Evolutionary conservation across 1,284 basidiomycete genomes (phyloP).

Genomic region (Cryptococcus hybrid): DNA sequence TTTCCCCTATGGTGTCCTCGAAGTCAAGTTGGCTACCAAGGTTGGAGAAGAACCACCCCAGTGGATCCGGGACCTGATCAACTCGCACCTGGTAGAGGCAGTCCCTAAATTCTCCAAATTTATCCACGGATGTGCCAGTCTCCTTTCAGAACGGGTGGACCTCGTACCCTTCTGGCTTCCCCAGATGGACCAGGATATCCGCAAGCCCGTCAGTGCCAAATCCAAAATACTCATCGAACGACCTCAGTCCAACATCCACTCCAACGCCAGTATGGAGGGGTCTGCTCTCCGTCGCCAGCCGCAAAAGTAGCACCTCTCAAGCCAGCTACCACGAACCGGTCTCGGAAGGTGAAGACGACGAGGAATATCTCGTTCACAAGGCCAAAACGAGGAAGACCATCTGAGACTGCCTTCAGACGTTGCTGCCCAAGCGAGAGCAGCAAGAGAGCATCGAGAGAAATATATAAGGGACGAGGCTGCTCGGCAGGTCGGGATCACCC

Average conservation of each 20-base stretch:
- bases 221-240: constrained; percentile 66
- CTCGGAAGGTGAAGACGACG: constrained; percentile 76
- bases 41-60: constrained; percentile 92
- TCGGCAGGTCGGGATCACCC: constrained; percentile 11
- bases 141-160: constrained; percentile 90
- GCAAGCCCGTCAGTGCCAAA: constrained; percentile 79
- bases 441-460: constrained; percentile 76
- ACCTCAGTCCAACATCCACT: constrained; percentile 53
- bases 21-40: constrained; percentile 97
- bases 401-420: constrained; percentile 69
- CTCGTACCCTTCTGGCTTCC: constrained; percentile 96
- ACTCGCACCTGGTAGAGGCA: constrained; percentile 89
- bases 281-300: constrained; percentile 45
- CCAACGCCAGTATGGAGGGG: constrained; percentile 50
- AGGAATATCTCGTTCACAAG: constrained; percentile 63
- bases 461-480: constrained; percentile 60
- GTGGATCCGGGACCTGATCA: constrained; percentile 94
- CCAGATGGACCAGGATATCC: constrained; percentile 87
- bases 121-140: constrained; percentile 93
- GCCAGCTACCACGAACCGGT: constrained; percentile 73
- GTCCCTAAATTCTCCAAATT: constrained; percentile 86
- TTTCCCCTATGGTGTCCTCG: constrained; percentile 91
- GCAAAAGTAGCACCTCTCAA: constrained; percentile 19
- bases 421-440: constrained; percentile 75
- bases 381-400: constrained; percentile 74